Percentiles rank a stretch among this genome's conserved stretches.
Evolutionary conservation across 371 early-diverging fungal species (phyloP).

Genomic region (Lichtheimia ornata): DNA sequence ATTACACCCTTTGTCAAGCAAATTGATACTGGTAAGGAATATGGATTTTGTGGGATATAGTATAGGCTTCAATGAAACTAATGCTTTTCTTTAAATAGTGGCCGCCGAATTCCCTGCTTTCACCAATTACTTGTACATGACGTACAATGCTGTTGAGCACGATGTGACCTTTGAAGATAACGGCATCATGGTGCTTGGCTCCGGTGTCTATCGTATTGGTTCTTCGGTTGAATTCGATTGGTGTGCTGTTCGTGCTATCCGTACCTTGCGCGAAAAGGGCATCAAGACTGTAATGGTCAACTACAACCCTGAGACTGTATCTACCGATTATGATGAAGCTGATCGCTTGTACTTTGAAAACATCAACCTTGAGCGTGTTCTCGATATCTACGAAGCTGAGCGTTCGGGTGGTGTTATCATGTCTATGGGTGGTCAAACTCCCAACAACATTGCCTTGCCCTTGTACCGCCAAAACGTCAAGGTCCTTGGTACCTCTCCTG

Average conservation of each 20-base stretch:
- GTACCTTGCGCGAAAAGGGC: slow-evolving; percentile 80
- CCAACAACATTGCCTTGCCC: slow-evolving; percentile 93
- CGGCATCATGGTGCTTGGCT: slow-evolving; percentile 93
- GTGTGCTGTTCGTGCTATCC: slow-evolving; percentile 93
- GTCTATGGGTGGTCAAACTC: slow-evolving; percentile 95
- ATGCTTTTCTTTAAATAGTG: slow-evolving; percentile 36
- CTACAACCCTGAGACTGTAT: slow-evolving; percentile 97
- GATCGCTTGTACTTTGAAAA: slow-evolving; percentile 95
- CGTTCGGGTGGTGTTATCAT: slow-evolving; percentile 82
- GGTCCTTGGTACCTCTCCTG: slow-evolving; percentile 91
- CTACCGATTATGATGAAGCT: slow-evolving; percentile 96
- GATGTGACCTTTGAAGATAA: slow-evolving; percentile 86
- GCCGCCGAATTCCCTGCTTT: slow-evolving; percentile 96
- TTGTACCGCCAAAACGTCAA: slow-evolving; percentile 83
- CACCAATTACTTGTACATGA: slow-evolving; percentile 96
- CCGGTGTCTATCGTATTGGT: slow-evolving; percentile 97
- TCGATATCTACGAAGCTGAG: slow-evolving; percentile 94
- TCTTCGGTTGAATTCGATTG: slow-evolving; percentile 97
- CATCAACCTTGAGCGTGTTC: slow-evolving; percentile 86
- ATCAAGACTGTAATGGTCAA: slow-evolving; percentile 95
- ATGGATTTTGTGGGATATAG: slow-evolving; percentile 43
- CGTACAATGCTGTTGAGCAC: slow-evolving; percentile 90
- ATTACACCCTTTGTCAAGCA: slow-evolving; percentile 93
- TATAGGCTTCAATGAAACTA: not conserved
- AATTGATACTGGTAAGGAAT: slow-evolving; percentile 89